phyloP scores from a whole-genome alignment of 495 filamentous ascomycete species.

The Lineolata rhizophorae region DNA sequence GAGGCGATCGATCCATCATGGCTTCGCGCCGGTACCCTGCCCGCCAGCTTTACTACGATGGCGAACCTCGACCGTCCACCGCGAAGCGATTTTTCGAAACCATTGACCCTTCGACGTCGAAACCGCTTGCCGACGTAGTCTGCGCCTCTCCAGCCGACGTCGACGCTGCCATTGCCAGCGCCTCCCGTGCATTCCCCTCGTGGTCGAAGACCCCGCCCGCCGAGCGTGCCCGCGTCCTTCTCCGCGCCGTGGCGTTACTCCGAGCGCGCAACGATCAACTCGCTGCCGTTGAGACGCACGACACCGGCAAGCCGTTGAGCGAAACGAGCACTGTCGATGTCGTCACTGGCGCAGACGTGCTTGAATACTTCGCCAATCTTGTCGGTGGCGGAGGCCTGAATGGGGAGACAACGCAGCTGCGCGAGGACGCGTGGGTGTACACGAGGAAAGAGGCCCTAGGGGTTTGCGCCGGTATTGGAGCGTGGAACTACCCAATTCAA shows the following conservation, averaged over 20 bases:
- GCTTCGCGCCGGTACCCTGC: constrained; percentile 26
- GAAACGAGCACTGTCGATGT: constrained; percentile 61
- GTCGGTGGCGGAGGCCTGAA: constrained; percentile 47
- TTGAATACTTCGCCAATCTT: constrained; percentile 57
- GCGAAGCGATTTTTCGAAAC: constrained; percentile 41
- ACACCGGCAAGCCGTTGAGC: constrained; percentile 53
- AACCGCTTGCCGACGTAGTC: constrained; percentile 39
- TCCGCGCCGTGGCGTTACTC: constrained; percentile 40
- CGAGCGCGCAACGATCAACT: constrained; percentile 49
- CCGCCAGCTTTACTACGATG: constrained; percentile 46
- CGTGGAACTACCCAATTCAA: constrained; percentile 75
- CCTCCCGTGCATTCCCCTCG: constrained; percentile 34
- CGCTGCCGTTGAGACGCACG: constrained; percentile 42
- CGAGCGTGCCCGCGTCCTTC: constrained; percentile 45
- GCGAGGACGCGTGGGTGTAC: constrained; percentile 52
- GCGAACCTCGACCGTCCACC: constrained; percentile 32
- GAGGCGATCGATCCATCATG: too few species aligned
- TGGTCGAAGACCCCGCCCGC: constrained; percentile 46
- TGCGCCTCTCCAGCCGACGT: constrained; percentile 37
- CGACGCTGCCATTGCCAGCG: constrained; percentile 41
- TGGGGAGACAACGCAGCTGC: constrained; percentile 42
- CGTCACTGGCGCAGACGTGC: constrained; percentile 49
- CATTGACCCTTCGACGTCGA: constrained; percentile 43
- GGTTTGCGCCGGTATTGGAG: constrained; percentile 59
- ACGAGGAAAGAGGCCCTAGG: constrained; percentile 53